Percentiles rank a stretch among this genome's conserved stretches.
phyloP scores from a whole-genome alignment of 371 early-diverging fungal genomes.

The Apophysomyces trapeziformis region DNA sequence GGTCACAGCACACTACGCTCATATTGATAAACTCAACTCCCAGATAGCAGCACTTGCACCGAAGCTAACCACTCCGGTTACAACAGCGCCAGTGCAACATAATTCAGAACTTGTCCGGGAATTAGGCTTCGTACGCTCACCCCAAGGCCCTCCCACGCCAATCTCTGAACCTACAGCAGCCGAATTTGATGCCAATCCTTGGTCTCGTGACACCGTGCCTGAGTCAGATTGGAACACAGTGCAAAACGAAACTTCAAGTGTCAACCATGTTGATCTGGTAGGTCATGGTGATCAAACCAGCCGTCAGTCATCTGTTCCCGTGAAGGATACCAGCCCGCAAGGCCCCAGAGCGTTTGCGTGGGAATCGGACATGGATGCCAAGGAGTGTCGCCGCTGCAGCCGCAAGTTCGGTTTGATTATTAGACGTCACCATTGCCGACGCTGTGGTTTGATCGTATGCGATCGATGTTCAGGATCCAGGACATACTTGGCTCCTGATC shows the following conservation, averaged over 20 bases:
- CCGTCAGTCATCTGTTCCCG: neutral
- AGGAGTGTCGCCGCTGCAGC: conserved; percentile 62
- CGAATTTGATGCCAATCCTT: conserved; percentile 37
- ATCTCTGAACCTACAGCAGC: conserved; percentile 1
- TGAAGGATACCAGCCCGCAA: neutral
- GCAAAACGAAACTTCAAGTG: conserved; percentile 22
- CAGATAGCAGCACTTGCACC: conserved; percentile 34
- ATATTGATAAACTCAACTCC: conserved; percentile 51
- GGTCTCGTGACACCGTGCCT: conserved; percentile 24
- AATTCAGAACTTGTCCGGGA: conserved; percentile 49
- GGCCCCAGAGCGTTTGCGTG: conserved; percentile 46
- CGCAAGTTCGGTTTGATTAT: conserved; percentile 61
- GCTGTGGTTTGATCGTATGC: conserved; percentile 79
- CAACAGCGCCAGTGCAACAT: conserved; percentile 33
- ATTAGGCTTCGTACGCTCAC: conserved; percentile 31
- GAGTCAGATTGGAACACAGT: neutral
- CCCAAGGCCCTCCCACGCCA: conserved; percentile 3
- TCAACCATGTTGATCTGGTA: conserved; percentile 27
- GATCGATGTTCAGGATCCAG: conserved; percentile 66
- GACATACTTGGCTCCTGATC: conserved; percentile 45
- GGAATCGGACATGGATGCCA: conserved; percentile 68
- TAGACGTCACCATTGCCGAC: conserved; percentile 81
- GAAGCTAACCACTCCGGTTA: conserved; percentile 40
- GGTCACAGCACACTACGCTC: conserved; percentile 52
- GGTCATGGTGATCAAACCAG: conserved; percentile 24